Evolutionary conservation across 805 yeast genomes (phyloP).

Genomic region (Kurtzmaniella fragi): DNA sequence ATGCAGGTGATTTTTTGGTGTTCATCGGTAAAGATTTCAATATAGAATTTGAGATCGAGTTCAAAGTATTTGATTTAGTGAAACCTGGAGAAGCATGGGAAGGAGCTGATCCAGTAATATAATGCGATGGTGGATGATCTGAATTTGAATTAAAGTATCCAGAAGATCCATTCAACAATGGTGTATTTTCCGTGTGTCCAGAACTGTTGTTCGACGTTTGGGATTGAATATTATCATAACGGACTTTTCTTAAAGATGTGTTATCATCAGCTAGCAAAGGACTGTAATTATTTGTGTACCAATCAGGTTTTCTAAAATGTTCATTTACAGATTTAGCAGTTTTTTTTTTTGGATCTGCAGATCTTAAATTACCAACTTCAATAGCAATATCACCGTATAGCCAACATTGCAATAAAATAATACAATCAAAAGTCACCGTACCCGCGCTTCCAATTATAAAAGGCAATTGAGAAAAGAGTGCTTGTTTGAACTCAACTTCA

Average conservation of each 20-base stretch:
- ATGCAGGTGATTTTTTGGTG: background rate
- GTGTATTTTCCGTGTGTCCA: slow-evolving; percentile 5
- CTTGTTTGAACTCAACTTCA: slow-evolving; percentile 7
- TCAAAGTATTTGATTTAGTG: slow-evolving; percentile 13
- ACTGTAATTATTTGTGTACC: slow-evolving; percentile 26
- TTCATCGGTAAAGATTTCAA: slow-evolving; percentile 7
- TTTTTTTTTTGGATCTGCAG: background rate
- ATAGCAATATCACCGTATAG: slow-evolving; percentile 5
- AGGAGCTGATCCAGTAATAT: slow-evolving; percentile 9
- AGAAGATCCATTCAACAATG: background rate
- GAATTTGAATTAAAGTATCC: background rate
- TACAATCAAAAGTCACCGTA: slow-evolving; percentile 18
- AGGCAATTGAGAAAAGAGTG: slow-evolving; percentile 11
- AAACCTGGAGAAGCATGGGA: background rate
- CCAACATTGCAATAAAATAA: slow-evolving; percentile 32
- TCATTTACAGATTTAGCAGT: too few relatives aligned
- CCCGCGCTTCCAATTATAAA: slow-evolving; percentile 16
- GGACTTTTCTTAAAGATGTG: too few relatives aligned
- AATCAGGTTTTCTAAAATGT: slow-evolving; percentile 33
- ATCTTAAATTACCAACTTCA: background rate
- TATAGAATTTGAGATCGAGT: slow-evolving; percentile 13
- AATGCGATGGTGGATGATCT: slow-evolving; percentile 13
- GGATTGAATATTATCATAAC: too few relatives aligned
- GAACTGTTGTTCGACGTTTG: too few relatives aligned
- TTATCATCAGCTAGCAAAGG: background rate